Evolutionary conservation across 2,329 filamentous ascomycete genomes (phyloP).

Genomic region (Microcyclospora tardicrescens): DNA sequence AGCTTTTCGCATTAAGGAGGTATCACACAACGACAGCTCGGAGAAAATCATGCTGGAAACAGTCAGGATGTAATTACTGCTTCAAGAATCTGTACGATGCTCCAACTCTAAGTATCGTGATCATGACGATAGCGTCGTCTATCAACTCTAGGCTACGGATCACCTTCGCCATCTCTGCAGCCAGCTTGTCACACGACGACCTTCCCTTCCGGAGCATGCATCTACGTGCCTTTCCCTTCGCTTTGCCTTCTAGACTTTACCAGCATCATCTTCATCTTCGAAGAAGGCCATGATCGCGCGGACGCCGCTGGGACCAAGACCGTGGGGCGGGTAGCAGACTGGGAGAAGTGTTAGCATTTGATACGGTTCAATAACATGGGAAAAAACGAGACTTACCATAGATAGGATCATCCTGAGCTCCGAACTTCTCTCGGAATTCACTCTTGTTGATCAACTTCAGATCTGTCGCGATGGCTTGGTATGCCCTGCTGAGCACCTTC

Average conservation of each 20-base stretch:
- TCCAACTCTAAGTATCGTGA: too few species aligned
- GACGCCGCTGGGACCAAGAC: slow-evolving; percentile 67
- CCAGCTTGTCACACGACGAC: too few species aligned
- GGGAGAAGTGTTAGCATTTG: slow-evolving; percentile 4
- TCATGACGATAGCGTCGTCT: too few species aligned
- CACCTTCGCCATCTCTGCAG: too few species aligned
- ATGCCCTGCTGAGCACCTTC: slow-evolving; percentile 69
- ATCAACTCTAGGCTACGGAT: too few species aligned
- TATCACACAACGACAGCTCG: too few species aligned
- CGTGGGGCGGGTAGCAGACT: slow-evolving; percentile 79
- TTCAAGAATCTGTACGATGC: too few species aligned
- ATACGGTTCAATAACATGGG: not conserved
- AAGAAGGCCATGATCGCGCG: slow-evolving; percentile 86
- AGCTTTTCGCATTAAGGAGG: too few species aligned
- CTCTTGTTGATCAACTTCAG: slow-evolving; percentile 72
- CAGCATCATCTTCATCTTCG: slow-evolving; percentile 46
- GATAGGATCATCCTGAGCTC: slow-evolving; percentile 67
- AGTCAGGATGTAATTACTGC: too few species aligned
- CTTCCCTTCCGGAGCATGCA: too few species aligned
- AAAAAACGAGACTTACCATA: slow-evolving; percentile 36
- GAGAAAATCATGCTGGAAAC: too few species aligned
- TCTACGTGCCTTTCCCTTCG: too few species aligned
- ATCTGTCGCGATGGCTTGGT: slow-evolving; percentile 68
- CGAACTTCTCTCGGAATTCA: slow-evolving; percentile 84
- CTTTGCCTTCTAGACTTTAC: slow-evolving; percentile 12